Evolutionary conservation across 306 rosid genomes (phyloP), one percentile per base, ranked within the genome.

Genomic region (Sophora flavescens): DNA sequence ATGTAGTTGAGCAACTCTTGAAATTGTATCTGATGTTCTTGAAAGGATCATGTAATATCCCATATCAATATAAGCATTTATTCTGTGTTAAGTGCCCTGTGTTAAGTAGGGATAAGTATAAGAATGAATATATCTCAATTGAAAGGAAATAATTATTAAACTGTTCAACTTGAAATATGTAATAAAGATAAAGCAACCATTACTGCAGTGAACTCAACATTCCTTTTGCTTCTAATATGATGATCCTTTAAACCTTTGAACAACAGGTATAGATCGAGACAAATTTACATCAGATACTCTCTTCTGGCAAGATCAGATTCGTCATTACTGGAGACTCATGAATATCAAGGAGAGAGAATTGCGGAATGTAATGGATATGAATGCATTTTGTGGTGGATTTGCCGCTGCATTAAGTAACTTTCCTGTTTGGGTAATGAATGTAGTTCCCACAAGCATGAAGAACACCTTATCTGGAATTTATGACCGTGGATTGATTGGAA

Each of bases 291-390:
- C 79, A 32, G 97, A 92, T 50, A 76, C 89, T 42, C 45, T 71
- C 35, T 95, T 63, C 83, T 92, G 98, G 97, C 72, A 88, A 87
- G 91, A 87, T 60, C 93, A 95, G 85, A 76, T 85, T 63, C 84
- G 3, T 47, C 91, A 70, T 70, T 95, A 90, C 86, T 92, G 97
- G 97, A 82, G 74, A 78, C 57, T 95, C 77, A 86, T 95, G 89
- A 88, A 90, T 70, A 65, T 80, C 61, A 83, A 74, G 42, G 70
- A 64, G 63, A 85, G 91, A 66, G 93, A 90, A 65, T 67, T 95
- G 48, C 96, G 96, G 79, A 95, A 95, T 47, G 88, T 95, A 80
- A 92, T 95, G 96, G 98, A 95, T 81, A 89, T 90, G 97, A 89
- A 88, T 89, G 96, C 97, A 77, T 63, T 85, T 39, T 85, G 73